Base-by-base conservation (phyloP, 2,329 filamentous ascomycete species). In the Cordyceps cicadae region DNA sequence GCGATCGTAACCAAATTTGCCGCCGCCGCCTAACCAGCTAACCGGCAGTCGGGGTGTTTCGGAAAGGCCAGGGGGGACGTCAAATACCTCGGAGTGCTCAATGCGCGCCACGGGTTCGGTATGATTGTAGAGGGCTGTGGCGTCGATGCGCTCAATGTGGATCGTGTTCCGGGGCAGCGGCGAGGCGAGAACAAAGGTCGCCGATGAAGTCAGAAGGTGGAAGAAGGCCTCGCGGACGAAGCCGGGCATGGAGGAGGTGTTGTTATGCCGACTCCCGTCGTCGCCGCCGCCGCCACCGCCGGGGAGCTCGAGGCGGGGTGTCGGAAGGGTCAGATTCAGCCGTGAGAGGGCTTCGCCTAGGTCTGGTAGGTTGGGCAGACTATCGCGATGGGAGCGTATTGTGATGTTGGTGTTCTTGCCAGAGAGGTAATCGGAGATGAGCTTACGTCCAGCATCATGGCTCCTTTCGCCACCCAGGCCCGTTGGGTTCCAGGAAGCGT, bases 151-250 rank as follows among this genome's bases (percentile, higher is more conserved):
- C 43, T 90, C 90, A 64, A 99, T 82, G 67, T 86, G 89, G 19
- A 97, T 74, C 0, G 86, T 90, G 56, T 88, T 88, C 62, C 85
- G 77, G 46, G 79, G 75, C 9, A 97, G 78, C 0, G 94, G 94
- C 0, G 92, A 97, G 45, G 87, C 81, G 24, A 97, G 80, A 0
- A 84, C 86, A 72, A 99, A 97, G 0, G 87, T 85, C 3, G 93
- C 93, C 0, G 91, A 92, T 0, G 91, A 96, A 17, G 90, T 89
- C 64, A 94, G 81, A 57, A 97, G 74, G 74, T 97, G 92, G 74
- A 99, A 87, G 7, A 87, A 93, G 12, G 92, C 90, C 67, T 90
- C 87, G 70, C 88, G 84, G 67, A 99, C 91, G 71, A 97, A 97
- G 65, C 85, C 85, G 12, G 75, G 73, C 15, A 76, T 74, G 26